Evolutionary conservation across 257 asterid species (phyloP).

Genomic region (Solanum sejunctum): DNA sequence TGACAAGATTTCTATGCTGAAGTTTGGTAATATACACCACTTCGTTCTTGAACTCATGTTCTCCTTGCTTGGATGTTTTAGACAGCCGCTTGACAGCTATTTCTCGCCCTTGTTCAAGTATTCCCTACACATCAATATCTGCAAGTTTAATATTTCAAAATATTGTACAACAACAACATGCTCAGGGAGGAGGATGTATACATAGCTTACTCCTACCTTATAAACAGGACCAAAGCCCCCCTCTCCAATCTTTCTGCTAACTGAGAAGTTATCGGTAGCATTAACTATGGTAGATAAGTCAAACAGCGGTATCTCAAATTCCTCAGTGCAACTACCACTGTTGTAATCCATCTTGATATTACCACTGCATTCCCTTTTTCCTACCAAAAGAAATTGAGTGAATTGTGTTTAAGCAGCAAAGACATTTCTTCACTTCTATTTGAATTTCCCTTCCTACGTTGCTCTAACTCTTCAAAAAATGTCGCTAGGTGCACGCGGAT

Average conservation of each 20-base stretch:
- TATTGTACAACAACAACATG: background rate
- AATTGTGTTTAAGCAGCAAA: background rate
- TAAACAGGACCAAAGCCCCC: conserved; percentile 63
- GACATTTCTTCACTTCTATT: background rate
- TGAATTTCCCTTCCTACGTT: background rate
- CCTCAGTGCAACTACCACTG: conserved; percentile 2
- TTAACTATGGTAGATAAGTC: conserved; percentile 12
- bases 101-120: conserved; percentile 23
- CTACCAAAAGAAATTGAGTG: background rate
- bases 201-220: conserved; percentile 10
- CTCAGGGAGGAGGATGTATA: background rate
- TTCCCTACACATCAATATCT: conserved; percentile 18
- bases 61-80: conserved; percentile 34
- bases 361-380: background rate
- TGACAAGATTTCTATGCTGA: conserved; percentile 53
- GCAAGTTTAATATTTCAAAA: background rate
- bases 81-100: conserved; percentile 51
- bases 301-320: conserved; percentile 26
- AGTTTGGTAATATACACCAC: conserved; percentile 29
- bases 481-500: no score
- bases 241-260: conserved; percentile 33
- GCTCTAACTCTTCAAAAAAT: no score
- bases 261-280: conserved; percentile 35
- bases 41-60: conserved; percentile 45
- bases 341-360: background rate